Evolutionary conservation across 257 asterid species (phyloP), one percentile per base, ranked within the genome.

Genomic region (Parsonsia alboflavescens): DNA sequence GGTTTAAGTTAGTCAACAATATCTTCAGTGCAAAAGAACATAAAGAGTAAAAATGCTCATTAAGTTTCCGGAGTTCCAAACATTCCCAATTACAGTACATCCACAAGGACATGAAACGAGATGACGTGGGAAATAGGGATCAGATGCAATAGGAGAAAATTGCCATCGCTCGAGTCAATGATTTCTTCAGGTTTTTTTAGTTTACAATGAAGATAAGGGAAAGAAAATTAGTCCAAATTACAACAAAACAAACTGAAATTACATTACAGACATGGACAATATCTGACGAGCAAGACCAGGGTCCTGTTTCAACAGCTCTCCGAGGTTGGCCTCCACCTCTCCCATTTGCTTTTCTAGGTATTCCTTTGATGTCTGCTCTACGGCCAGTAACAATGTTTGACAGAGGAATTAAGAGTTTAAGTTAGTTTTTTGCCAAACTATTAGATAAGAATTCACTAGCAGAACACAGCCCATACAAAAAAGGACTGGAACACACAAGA

Each of bases 251-350:
- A 49, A 65, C n/a, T 7, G 45, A 30, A 10, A 67, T 24, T 77
- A 78, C 39, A 61, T 80, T 81, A 89, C 96, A 6, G 98, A 84
- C 96, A 93, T 86, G 79, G 97, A 84, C 98, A 93, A 89, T 70
- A 93, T 93, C 86, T 93, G 97, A 83, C 92, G 96, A 79, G 97
- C 96, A 77, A 93, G 96, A 70, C 88, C 85, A 4, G 98, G 96
- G 81, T 91, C 97, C 78, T 93, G 96, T 75, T 91, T 97, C 89
- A 91, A 77, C 63, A 91, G 93, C 85, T 91, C 98, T 76, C 84
- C 82, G 70, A 89, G 88, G 81, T 88, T 93, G 85, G 65, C 85
- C 89, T 93, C 98, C 75, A 80, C 85, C 84, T 93, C 98, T 4
- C 82, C 88, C 80, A 88, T 76, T 83, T 91, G 93, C 80, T 91